Percentiles rank a stretch among this genome's conserved stretches.
Evolutionary conservation across 495 filamentous ascomycete species (phyloP).

Genomic region (Xylaria longipes): DNA sequence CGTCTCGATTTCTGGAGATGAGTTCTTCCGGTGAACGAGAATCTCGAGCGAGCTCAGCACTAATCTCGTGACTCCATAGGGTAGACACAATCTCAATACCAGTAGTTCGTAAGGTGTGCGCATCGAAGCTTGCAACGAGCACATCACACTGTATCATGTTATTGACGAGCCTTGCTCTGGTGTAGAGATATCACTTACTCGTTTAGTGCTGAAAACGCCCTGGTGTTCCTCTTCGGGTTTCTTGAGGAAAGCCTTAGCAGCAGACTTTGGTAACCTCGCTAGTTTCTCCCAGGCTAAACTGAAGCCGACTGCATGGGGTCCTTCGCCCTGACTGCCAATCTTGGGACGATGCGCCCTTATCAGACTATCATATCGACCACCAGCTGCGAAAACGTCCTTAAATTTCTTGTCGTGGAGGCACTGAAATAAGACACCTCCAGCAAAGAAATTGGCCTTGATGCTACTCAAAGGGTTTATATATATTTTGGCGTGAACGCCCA

Average conservation of each 20-base stretch:
- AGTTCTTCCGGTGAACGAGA: slow-evolving; percentile 77
- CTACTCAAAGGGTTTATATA: slow-evolving; percentile 87
- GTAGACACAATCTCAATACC: slow-evolving; percentile 77
- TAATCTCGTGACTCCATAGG: slow-evolving; percentile 84
- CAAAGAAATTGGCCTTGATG: slow-evolving; percentile 91
- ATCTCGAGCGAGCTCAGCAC: slow-evolving; percentile 86
- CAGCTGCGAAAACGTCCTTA: slow-evolving; percentile 88
- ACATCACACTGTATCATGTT: slow-evolving; percentile 72
- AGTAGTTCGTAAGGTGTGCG: slow-evolving; percentile 74
- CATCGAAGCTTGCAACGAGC: slow-evolving; percentile 84
- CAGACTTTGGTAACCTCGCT: slow-evolving; percentile 66
- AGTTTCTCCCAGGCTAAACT: slow-evolving; percentile 89
- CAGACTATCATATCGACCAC: slow-evolving; percentile 88
- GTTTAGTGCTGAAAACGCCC: slow-evolving; percentile 66
- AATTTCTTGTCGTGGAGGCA: slow-evolving; percentile 86
- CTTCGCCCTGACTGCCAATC: slow-evolving; percentile 55
- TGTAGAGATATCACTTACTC: slow-evolving; percentile 53
- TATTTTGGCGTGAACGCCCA: slow-evolving; percentile 76
- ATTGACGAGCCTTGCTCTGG: background rate
- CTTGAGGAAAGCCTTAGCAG: slow-evolving; percentile 69
- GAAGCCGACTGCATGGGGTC: slow-evolving; percentile 85
- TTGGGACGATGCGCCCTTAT: slow-evolving; percentile 74
- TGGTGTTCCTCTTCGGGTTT: slow-evolving; percentile 63
- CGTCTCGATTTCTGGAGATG: slow-evolving; percentile 69
- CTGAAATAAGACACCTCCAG: slow-evolving; percentile 86